Conservation (phyloP, 257 asterid species). For the Nicotiana tabacum region DNA sequence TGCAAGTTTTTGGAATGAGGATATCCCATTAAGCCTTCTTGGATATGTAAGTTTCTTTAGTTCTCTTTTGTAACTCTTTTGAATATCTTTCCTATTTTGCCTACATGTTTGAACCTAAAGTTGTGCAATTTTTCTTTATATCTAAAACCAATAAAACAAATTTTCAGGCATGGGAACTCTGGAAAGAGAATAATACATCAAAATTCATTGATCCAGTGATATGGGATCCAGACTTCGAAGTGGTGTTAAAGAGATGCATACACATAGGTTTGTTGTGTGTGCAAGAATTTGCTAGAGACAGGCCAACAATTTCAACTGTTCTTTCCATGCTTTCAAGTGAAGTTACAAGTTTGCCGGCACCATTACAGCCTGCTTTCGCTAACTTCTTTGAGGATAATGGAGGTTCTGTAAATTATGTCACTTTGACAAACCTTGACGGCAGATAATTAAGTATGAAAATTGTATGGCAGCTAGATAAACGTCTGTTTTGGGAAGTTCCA, state of each 20-base stretch:
- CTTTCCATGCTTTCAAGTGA: conserved; percentile 44
- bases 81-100: background rate
- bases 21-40: conserved; percentile 48
- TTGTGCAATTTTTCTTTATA: background rate
- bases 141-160: background rate
- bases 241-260: conserved; percentile 34
- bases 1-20: conserved; percentile 35
- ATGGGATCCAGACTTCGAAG: conserved; percentile 21
- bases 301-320: conserved; percentile 45
- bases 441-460: no score
- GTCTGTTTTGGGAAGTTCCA: no score
- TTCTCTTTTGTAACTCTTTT: background rate
- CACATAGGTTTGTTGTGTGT: conserved; percentile 54
- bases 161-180: conserved; percentile 55
- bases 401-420: background rate
- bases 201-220: conserved; percentile 45
- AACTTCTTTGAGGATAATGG: conserved; percentile 8
- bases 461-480: no score
- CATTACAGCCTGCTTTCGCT: conserved; percentile 37
- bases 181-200: conserved; percentile 30
- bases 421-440: conserved; percentile 3
- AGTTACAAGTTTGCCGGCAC: conserved; percentile 23
- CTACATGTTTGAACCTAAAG: background rate
- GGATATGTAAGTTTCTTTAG: conserved; percentile 43
- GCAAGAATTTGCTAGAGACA: conserved; percentile 41